These are phyloP conservation scores for Zarea fungicola DNA, from an alignment of 2,329 filamentous ascomycete genomes.

Conservation along the genomic window DNA sequence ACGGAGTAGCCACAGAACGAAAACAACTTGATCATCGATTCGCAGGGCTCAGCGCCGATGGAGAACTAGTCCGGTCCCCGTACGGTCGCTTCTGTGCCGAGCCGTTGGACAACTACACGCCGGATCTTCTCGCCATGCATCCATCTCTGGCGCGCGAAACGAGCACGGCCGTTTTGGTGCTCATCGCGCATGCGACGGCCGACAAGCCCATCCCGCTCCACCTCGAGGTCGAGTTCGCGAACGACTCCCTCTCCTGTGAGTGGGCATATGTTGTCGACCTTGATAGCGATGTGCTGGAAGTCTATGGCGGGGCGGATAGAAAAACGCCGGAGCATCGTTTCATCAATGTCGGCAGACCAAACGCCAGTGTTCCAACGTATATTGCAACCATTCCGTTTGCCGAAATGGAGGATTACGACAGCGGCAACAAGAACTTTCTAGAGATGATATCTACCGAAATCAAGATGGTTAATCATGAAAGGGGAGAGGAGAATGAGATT, in stretches of 20 bases:
- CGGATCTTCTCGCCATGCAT: slow-evolving; percentile 5
- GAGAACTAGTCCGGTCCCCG: not conserved
- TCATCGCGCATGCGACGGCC: slow-evolving; percentile 3
- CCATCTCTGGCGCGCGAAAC: slow-evolving; percentile 3
- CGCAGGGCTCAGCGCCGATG: not conserved
- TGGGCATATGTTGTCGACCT: slow-evolving; percentile 11
- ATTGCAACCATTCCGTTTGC: slow-evolving; percentile 3
- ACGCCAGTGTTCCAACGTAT: not conserved
- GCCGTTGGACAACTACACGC: not conserved
- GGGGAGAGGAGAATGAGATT: no score
- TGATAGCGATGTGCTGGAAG: not conserved
- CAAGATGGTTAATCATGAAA: not conserved
- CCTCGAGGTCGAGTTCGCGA: slow-evolving; percentile 1
- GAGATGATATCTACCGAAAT: not conserved
- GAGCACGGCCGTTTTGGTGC: slow-evolving; percentile 2
- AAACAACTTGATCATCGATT: no score
- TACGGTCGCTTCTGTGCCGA: not conserved
- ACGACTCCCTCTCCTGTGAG: slow-evolving; percentile 6
- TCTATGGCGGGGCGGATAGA: not conserved
- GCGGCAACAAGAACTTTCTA: not conserved
- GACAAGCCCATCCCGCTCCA: not conserved
- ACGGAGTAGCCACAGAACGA: not conserved
- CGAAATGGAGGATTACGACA: not conserved
- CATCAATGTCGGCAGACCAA: not conserved
- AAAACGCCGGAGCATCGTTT: slow-evolving; percentile 6